phyloP scores from a whole-genome alignment of 208 protist genomes.

The Dictyostelium gargantuum region DNA sequence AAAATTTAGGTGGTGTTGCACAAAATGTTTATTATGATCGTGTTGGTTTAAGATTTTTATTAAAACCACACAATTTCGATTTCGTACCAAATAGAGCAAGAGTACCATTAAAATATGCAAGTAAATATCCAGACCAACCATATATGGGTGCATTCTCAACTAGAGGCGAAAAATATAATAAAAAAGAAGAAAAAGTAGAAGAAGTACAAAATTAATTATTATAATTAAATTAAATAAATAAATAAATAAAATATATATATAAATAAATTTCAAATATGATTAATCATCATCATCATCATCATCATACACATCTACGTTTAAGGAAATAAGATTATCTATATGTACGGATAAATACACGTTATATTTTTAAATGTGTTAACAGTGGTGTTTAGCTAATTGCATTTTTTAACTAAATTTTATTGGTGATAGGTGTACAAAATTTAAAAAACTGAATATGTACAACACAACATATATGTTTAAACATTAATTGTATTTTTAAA shows the following conservation, averaged over 20 bases:
- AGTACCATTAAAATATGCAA: constrained; percentile 40
- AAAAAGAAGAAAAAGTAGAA: not conserved
- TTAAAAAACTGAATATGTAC: no score
- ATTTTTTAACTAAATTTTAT: no score
- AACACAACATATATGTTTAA: no score
- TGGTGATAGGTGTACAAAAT: no score
- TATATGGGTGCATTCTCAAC: constrained; percentile 38
- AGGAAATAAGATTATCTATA: no score
- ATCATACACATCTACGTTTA: no score
- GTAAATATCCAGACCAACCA: constrained; percentile 29
- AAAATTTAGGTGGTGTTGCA: constrained; percentile 29
- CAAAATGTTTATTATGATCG: constrained; percentile 65
- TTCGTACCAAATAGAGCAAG: constrained; percentile 49
- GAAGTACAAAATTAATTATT: not conserved
- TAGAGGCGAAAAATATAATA: not conserved
- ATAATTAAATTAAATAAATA: not conserved
- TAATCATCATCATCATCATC: no score
- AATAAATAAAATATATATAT: not conserved
- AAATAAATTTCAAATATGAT: no score
- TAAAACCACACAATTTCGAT: constrained; percentile 63
- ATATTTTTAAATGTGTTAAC: no score
- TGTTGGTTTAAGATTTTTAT: constrained; percentile 55
- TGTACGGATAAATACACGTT: no score
- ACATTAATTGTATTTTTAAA: no score
- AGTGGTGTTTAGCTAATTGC: no score